Base-by-base conservation (phyloP, 257 asterid genomes). In the Plantago elongata region DNA sequence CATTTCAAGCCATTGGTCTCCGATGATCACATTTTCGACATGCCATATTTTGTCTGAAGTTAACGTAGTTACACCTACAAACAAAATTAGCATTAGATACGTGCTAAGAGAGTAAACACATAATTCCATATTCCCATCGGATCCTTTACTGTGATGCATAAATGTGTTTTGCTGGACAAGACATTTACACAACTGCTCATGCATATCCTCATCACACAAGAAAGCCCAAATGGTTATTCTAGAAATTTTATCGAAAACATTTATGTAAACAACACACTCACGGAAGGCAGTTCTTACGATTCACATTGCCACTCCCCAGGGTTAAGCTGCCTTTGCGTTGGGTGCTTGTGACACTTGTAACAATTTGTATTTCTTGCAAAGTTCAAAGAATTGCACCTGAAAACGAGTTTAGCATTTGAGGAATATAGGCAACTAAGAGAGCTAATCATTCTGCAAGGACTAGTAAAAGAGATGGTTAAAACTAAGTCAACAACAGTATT, bases 281-380 rank as follows among this genome's bases (percentile, higher is more conserved):
- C 27, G 18, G 51, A 7, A 22, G 34, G 60, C 37, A 16, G 63
- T 67, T 63, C 96, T 84, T 73, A 92, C 97, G 99, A 84, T 64
- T 92, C 96, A 72, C 99, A 93, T 75, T 93, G 94, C 97, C 99
- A 93, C 74, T 93, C 99, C 56, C 99, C 97, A 29, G 82, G 81
- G 77, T 76, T 79, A 57, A 93, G 79, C 51, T 71, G 75, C 74
- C 97, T 80, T 70, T 79, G 81, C 37, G 97, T 83, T 62, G 95
- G 95, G 72, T 79, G 89, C 80, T 83, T 95, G 72, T 87, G 74
- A 60, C 99, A 93, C 78, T 64, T 84, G 65, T 78, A 74, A 64
- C 96, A 93, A 75, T 72, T 75, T 5, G 99, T 81, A 58, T 93
- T 93, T 81, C 84, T 87, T 49, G 97, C 95, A 40, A 93, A 89